Evolutionary conservation across 2,329 filamentous ascomycete genomes (phyloP), one percentile per base, ranked within the genome.

Genomic region (Davidsoniella neocaledoniae): DNA sequence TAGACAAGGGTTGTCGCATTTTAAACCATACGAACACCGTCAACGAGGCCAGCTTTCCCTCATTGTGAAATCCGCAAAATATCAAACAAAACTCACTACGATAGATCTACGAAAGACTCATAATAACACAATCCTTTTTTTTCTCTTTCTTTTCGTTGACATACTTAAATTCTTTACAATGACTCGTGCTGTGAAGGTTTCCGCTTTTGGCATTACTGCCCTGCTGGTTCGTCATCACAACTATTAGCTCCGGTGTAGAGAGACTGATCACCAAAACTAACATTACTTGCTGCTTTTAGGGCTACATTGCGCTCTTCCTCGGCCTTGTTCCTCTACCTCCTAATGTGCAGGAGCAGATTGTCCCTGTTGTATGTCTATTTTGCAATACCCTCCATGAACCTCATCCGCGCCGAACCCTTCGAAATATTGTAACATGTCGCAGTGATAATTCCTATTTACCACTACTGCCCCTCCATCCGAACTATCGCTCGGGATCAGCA

Each of bases 131-230:
- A 33, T 2, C 14, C 37, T 25, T 21, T 16, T 23, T n/a, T 36
- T 23, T 23, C 21, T 39, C n/a, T 6, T 42, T 46, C 12, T 17
- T 45, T 43, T 36, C n/a, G 23, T 23, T 23, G 12, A 9, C 16
- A 21, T 17, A 10, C 25, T 25, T 45, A 4, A 10, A 4, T 39
- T 29, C 33, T 21, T 58, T 68, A 80, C 57, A 56, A 96, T 96
- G 91, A 94, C 91, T 57, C 86, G 88, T 67, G 91, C 91, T 19
- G 81, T 86, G 65, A 88, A 96, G 67, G 90, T 86, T 56, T 81
- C 95, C 63, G 49, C 87, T 54, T 74, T 94, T 61, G 81, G 79
- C 61, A 79, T 95, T 60, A 75, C 95, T 58, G 76, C 91, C 66
- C 86, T 85, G 59, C 94, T 88, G 37, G 88, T 95, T 81, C 59